Percentiles rank a stretch among this genome's conserved stretches.
phyloP scores from a whole-genome alignment of 108 stramenopile genomes.

The Cylindrotheca fusiformis region DNA sequence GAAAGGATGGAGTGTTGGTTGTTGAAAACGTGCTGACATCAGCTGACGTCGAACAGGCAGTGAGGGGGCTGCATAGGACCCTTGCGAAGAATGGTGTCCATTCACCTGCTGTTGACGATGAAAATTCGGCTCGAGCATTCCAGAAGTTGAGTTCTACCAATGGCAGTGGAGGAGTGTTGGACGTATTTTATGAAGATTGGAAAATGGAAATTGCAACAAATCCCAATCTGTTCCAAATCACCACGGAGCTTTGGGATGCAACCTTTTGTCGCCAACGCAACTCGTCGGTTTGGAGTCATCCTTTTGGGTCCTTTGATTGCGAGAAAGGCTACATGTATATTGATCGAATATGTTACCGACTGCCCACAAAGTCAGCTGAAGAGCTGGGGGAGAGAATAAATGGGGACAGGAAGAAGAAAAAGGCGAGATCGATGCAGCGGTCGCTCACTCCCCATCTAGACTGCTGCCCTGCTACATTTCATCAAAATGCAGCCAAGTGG shows the following conservation, averaged over 20 bases:
- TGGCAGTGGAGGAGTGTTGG: constrained; percentile 88
- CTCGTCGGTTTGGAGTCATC: constrained; percentile 62
- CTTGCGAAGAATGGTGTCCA: constrained; percentile 50
- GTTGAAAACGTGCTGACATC: constrained; percentile 55
- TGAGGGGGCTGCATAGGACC: constrained; percentile 44
- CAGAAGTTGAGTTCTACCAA: constrained; percentile 64
- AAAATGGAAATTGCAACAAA: constrained; percentile 72
- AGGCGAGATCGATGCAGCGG: constrained; percentile 65
- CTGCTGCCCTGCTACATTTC: constrained; percentile 83
- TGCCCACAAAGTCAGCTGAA: constrained; percentile 70
- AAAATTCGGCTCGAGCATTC: constrained; percentile 48
- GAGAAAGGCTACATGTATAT: constrained; percentile 78
- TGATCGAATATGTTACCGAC: constrained; percentile 86
- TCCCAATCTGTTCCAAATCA: constrained; percentile 58
- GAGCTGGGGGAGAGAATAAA: constrained; percentile 40
- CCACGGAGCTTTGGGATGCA: constrained; percentile 77
- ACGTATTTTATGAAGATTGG: constrained; percentile 87
- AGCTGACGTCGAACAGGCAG: constrained; percentile 42
- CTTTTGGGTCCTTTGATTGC: constrained; percentile 70
- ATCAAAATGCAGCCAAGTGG: constrained; percentile 62
- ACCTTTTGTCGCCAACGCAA: constrained; percentile 67
- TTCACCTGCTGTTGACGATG: constrained; percentile 6
- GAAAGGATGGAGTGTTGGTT: constrained; percentile 61
- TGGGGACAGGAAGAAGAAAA: constrained; percentile 40
- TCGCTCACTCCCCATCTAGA: constrained; percentile 94